A percentile compares a stretch with the other conserved stretches of the same genome.
These are phyloP conservation scores for Arthrobotrys musiformis DNA, from an alignment of 2,329 filamentous ascomycete genomes.

Conservation along the genomic window DNA sequence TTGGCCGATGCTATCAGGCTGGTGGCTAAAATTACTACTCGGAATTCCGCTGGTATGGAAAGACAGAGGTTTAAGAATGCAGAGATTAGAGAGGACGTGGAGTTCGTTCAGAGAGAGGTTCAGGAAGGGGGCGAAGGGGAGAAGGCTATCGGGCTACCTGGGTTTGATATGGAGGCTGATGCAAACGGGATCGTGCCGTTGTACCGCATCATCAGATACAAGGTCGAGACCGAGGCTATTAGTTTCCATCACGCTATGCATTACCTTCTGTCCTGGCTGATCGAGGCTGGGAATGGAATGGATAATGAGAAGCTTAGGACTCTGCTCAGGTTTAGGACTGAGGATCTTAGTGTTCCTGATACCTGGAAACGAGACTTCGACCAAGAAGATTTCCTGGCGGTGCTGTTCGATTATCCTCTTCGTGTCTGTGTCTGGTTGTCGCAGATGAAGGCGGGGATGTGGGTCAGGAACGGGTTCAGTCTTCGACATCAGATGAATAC, in stretches of 20 bases:
- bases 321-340: constrained; percentile 76
- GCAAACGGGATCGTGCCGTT: constrained; percentile 60
- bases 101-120: constrained; percentile 67
- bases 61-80: constrained; percentile 83
- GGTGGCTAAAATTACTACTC: constrained; percentile 82
- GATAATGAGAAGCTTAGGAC: constrained; percentile 73
- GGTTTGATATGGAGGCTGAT: constrained; percentile 50
- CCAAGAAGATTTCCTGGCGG: constrained; percentile 82
- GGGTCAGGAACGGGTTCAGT: constrained; percentile 97
- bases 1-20: constrained; percentile 78
- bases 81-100: constrained; percentile 86
- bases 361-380: constrained; percentile 72
- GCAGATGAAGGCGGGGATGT: constrained; percentile 98
- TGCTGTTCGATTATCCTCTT: constrained; percentile 90
- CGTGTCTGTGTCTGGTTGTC: constrained; percentile 95
- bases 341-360: constrained; percentile 75
- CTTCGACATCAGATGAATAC: constrained; percentile 93
- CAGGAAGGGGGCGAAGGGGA: constrained; percentile 13
- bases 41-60: constrained; percentile 90
- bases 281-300: constrained; percentile 86
- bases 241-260: constrained; percentile 98
- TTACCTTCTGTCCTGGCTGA: constrained; percentile 94
- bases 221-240: constrained; percentile 87
- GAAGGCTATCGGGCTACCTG: constrained; percentile 9
- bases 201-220: constrained; percentile 82